A percentile compares a stretch with the other conserved stretches of the same genome.
These are phyloP conservation scores for Larix kaempferi DNA, from an alignment of 75 land plant genomes.

Conservation along the genomic window DNA sequence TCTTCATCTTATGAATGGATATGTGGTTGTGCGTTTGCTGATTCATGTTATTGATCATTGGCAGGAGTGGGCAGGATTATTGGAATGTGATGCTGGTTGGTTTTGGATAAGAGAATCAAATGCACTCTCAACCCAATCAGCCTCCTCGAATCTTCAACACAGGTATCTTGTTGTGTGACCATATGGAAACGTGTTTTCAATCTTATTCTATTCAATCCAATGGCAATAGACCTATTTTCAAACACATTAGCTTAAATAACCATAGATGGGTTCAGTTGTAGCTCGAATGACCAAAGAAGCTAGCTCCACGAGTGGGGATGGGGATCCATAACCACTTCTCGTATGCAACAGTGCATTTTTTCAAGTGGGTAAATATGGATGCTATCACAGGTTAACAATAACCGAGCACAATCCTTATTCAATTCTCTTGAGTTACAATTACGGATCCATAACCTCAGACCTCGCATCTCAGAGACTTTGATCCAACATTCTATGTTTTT, in stretches of 20 bases:
- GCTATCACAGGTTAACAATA: too few relatives aligned
- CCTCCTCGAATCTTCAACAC: constrained; percentile 4
- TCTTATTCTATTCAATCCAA: not conserved
- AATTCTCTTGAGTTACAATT: too few relatives aligned
- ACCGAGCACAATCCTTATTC: too few relatives aligned
- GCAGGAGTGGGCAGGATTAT: constrained; percentile 8
- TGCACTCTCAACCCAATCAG: not conserved
- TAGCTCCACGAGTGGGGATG: too few relatives aligned
- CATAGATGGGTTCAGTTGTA: not conserved
- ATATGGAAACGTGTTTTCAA: not conserved
- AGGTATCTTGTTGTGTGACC: not conserved
- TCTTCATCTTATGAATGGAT: not conserved
- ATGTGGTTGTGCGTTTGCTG: not conserved
- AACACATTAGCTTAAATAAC: not conserved
- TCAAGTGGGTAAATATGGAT: too few relatives aligned
- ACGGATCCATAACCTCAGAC: too few relatives aligned
- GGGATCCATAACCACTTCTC: too few relatives aligned
- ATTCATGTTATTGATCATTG: not conserved
- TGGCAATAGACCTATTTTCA: not conserved
- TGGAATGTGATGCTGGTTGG: not conserved
- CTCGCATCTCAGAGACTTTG: too few relatives aligned
- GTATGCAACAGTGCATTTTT: too few relatives aligned
- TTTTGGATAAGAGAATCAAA: constrained; percentile 8
- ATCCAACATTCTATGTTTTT: too few relatives aligned
- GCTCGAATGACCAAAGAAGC: too few relatives aligned